phyloP scores from a whole-genome alignment of 352 stramenopile genomes.

The Phytophthora litchii region DNA sequence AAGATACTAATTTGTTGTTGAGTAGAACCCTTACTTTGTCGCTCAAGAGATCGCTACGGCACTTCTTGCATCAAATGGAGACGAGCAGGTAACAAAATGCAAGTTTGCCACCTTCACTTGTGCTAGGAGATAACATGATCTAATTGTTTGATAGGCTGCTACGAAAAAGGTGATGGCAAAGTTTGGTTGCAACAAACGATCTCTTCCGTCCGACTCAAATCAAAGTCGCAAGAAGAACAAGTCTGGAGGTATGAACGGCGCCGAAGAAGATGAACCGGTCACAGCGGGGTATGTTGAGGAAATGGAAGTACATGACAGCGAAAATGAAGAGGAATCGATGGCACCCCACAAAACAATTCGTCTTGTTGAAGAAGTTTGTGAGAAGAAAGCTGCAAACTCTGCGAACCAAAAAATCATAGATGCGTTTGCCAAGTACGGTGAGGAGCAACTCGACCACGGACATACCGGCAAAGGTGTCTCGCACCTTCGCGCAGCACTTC shows the following conservation, averaged over 20 bases:
- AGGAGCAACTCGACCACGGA: conserved; percentile 56
- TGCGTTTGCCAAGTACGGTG: conserved; percentile 69
- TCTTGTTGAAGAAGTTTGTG: conserved; percentile 59
- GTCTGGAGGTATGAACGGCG: conserved; percentile 15
- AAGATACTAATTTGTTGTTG: not conserved
- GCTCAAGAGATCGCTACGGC: conserved; percentile 32
- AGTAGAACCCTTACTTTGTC: conserved; percentile 28
- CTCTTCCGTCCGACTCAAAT: conserved; percentile 5
- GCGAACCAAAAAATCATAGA: conserved; percentile 83
- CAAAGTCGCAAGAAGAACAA: conserved; percentile 34
- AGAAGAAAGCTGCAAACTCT: conserved; percentile 43
- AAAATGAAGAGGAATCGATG: conserved; percentile 37
- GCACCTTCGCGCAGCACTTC: conserved; percentile 65
- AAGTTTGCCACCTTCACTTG: not conserved
- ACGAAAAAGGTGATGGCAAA: conserved; percentile 35
- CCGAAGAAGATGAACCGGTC: not conserved
- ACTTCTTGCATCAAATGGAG: conserved; percentile 32
- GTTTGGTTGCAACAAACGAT: conserved; percentile 34
- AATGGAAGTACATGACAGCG: conserved; percentile 5
- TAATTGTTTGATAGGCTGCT: conserved; percentile 21
- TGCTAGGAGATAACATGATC: not conserved
- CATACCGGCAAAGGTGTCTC: conserved; percentile 81
- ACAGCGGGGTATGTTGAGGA: conserved; percentile 21
- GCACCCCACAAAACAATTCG: conserved; percentile 61
- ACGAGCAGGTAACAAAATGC: conserved; percentile 29